These are phyloP conservation scores for Tylopilus felleus DNA, from an alignment of 768 basidiomycete species.

Conservation along the genomic window DNA sequence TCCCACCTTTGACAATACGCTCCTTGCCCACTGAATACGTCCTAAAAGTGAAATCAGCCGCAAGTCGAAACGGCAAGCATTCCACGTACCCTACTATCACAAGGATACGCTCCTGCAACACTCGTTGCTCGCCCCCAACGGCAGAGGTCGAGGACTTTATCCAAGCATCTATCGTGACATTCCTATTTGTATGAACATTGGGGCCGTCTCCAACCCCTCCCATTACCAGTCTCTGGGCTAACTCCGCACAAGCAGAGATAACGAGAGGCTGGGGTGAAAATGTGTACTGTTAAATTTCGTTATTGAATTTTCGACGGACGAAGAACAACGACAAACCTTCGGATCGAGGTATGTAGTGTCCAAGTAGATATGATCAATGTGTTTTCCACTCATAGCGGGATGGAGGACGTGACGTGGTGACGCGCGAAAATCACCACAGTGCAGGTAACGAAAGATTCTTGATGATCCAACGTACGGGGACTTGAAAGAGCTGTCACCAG, in stretches of 20 bases:
- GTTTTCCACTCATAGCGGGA: constrained; percentile 76
- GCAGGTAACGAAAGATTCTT: constrained; percentile 80
- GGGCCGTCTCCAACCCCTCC: constrained; percentile 36
- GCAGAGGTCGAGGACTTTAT: constrained; percentile 31
- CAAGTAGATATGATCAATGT: constrained; percentile 84
- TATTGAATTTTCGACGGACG: constrained; percentile 2
- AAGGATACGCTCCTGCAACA: constrained; percentile 41
- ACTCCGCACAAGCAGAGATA: constrained; percentile 85
- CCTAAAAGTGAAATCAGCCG: constrained; percentile 36
- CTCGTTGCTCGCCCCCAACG: constrained; percentile 34
- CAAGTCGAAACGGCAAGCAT: neutral
- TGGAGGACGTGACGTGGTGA: constrained; percentile 86
- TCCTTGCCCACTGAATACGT: constrained; percentile 99
- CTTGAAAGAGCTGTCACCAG: constrained; percentile 78
- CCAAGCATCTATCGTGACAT: constrained; percentile 52
- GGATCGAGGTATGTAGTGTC: constrained; percentile 97
- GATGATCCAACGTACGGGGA: constrained; percentile 68
- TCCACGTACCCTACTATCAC: constrained; percentile 68
- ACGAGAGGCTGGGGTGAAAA: constrained; percentile 97
- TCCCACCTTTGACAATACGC: constrained; percentile 87
- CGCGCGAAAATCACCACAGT: constrained; percentile 93
- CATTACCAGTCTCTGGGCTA: constrained; percentile 57
- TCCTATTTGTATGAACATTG: constrained; percentile 20
- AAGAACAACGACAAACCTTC: constrained; percentile 43
- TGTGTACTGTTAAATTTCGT: constrained; percentile 56